Percentiles rank a stretch among this genome's conserved stretches.
Conservation (phyloP, 2,329 filamentous ascomycete species). For the Parastagonospora nodorum region DNA sequence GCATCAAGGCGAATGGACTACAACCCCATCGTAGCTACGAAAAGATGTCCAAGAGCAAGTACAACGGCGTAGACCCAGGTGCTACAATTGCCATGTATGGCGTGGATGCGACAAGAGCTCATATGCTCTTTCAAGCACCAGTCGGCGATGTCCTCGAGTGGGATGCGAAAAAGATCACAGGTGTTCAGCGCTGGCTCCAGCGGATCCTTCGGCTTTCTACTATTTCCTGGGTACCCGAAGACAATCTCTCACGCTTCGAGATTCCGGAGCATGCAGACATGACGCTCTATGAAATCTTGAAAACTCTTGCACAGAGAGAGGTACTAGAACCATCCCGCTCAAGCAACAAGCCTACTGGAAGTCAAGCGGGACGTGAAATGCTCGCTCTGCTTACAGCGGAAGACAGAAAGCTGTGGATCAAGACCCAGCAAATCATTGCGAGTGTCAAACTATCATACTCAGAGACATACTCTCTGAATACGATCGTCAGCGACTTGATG, state of each 20-base stretch:
- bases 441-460: slow-evolving; percentile 72
- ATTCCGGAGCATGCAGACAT: slow-evolving; percentile 30
- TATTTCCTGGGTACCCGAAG: slow-evolving; percentile 24
- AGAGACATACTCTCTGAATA: slow-evolving; percentile 78
- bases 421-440: slow-evolving; percentile 69
- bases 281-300: slow-evolving; percentile 27
- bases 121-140: slow-evolving; percentile 88
- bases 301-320: slow-evolving; percentile 8
- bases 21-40: slow-evolving; percentile 71
- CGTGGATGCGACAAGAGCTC: slow-evolving; percentile 81
- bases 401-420: slow-evolving; percentile 62
- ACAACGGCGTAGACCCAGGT: slow-evolving; percentile 86
- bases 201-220: slow-evolving; percentile 64
- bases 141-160: slow-evolving; percentile 84
- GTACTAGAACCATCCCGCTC: not conserved
- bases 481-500: slow-evolving; percentile 81
- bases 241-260: slow-evolving; percentile 26
- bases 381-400: slow-evolving; percentile 23
- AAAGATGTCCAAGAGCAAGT: slow-evolving; percentile 95
- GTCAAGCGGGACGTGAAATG: not conserved
- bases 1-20: slow-evolving; percentile 65
- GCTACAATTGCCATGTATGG: slow-evolving; percentile 75
- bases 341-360: not conserved
- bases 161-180: slow-evolving; percentile 82
- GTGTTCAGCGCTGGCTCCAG: slow-evolving; percentile 79